phyloP scores from a whole-genome alignment of 305 asterid species.

The Fraxinus xanthoxyloides region DNA sequence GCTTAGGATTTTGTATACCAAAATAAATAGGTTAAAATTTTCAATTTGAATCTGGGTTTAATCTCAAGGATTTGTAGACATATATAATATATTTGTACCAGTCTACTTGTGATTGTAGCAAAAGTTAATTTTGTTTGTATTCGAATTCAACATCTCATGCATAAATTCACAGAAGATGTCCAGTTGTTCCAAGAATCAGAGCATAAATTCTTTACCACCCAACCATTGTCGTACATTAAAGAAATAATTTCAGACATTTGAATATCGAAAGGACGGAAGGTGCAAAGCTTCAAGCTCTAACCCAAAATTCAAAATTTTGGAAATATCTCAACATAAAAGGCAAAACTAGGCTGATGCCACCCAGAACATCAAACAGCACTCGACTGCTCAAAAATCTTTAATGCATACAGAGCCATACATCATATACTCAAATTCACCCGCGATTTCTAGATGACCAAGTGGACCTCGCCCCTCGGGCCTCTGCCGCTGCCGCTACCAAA shows the following conservation, averaged over 20 bases:
- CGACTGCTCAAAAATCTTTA: not conserved
- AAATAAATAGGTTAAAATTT: not conserved
- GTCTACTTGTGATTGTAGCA: not conserved
- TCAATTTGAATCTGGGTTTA: not conserved
- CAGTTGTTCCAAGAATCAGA: not conserved
- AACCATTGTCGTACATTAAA: not conserved
- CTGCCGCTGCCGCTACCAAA: conserved; percentile 17
- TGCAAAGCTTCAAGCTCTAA: not conserved
- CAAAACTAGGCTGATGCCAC: not conserved
- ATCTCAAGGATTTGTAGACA: not conserved
- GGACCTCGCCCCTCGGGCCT: conserved; percentile 28
- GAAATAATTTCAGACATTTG: not conserved
- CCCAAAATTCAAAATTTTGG: not conserved
- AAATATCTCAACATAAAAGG: not conserved
- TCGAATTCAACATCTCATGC: not conserved
- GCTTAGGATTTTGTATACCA: not conserved
- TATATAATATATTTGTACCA: not conserved
- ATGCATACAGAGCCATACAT: not conserved
- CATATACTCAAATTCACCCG: not conserved
- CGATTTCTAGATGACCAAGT: conserved; percentile 51
- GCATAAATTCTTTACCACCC: not conserved
- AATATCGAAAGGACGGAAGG: not conserved
- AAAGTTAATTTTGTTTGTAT: not conserved
- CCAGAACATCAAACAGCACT: not conserved
- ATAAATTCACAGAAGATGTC: not conserved